Evolutionary conservation across 176 grass and related monocot genomes (phyloP).

Genomic region (Olyra latifolia): DNA sequence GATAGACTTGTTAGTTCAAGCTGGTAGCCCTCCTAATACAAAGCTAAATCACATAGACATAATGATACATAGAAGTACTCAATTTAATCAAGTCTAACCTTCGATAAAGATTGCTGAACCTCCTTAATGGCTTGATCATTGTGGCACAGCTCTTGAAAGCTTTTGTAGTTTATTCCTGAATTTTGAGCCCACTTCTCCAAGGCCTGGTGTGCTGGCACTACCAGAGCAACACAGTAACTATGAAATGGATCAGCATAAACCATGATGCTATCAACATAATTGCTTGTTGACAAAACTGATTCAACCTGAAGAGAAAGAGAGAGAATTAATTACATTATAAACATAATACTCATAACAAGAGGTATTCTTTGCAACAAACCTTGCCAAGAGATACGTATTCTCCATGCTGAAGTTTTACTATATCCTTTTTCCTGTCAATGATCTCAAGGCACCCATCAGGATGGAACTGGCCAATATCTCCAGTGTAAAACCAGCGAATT

Average conservation of each 20-base stretch:
- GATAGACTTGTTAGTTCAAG: neutral
- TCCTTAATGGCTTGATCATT: slow-evolving; percentile 60
- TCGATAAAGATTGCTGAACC: slow-evolving; percentile 69
- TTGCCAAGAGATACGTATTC: slow-evolving; percentile 94
- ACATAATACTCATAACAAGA: slow-evolving; percentile 22
- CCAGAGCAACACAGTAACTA: slow-evolving; percentile 76
- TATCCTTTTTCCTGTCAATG: slow-evolving; percentile 92
- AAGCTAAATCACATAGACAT: neutral
- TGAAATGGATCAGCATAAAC: slow-evolving; percentile 80
- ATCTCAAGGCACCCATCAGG: slow-evolving; percentile 84
- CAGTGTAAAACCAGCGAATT: slow-evolving; percentile 82
- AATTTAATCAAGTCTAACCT: slow-evolving; percentile 45
- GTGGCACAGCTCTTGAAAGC: slow-evolving; percentile 61
- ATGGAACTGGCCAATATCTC: slow-evolving; percentile 90
- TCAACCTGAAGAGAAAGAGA: slow-evolving; percentile 60
- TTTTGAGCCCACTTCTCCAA: slow-evolving; percentile 70
- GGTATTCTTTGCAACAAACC: slow-evolving; percentile 39
- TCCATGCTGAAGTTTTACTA: slow-evolving; percentile 94
- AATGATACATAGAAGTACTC: neutral
- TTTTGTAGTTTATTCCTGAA: slow-evolving; percentile 47
- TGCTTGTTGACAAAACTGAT: slow-evolving; percentile 64
- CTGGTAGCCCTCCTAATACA: neutral
- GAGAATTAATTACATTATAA: neutral
- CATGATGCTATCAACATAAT: slow-evolving; percentile 83
- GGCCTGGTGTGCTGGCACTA: slow-evolving; percentile 50